Percentiles rank a stretch among this genome's conserved stretches.
These are phyloP conservation scores for Xylaria polymorpha DNA, from an alignment of 2,329 filamentous ascomycete genomes.

Conservation along the genomic window DNA sequence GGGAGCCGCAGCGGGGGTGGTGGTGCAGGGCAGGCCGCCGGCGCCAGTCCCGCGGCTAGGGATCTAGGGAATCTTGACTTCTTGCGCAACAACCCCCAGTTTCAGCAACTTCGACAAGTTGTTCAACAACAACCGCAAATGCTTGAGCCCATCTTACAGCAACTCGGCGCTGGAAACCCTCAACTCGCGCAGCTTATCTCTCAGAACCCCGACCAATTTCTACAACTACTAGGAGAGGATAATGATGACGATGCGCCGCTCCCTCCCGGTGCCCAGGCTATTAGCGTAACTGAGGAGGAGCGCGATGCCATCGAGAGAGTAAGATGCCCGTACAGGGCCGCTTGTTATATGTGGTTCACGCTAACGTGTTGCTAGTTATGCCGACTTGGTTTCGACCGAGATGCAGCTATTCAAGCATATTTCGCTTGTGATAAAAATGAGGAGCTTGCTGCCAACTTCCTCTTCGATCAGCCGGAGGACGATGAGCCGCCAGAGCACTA, in stretches of 20 bases:
- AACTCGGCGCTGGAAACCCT: slow-evolving; percentile 94
- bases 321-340: slow-evolving; percentile 53
- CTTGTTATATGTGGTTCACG: slow-evolving; percentile 17
- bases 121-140: slow-evolving; percentile 98
- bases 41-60: slow-evolving; percentile 62
- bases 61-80: slow-evolving; percentile 86
- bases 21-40: slow-evolving; percentile 58
- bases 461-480: slow-evolving; percentile 97
- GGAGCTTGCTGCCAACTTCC: slow-evolving; percentile 95
- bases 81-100: slow-evolving; percentile 93
- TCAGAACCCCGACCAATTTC: slow-evolving; percentile 91
- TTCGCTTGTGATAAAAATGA: slow-evolving; percentile 99
- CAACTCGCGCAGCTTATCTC: slow-evolving; percentile 93
- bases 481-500: slow-evolving; percentile 68
- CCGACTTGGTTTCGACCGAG: slow-evolving; percentile 90
- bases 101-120: slow-evolving; percentile 96
- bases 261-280: slow-evolving; percentile 88
- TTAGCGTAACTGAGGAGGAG: slow-evolving; percentile 94
- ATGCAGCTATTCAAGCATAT: slow-evolving; percentile 96
- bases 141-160: slow-evolving; percentile 97
- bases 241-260: slow-evolving; percentile 84
- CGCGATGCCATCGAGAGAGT: slow-evolving; percentile 96
- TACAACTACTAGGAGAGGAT: slow-evolving; percentile 89
- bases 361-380: slow-evolving; percentile 71
- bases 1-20: slow-evolving; percentile 57